Evolutionary conservation across 352 stramenopile species (phyloP).

Genomic region (Pythium chondricola): DNA sequence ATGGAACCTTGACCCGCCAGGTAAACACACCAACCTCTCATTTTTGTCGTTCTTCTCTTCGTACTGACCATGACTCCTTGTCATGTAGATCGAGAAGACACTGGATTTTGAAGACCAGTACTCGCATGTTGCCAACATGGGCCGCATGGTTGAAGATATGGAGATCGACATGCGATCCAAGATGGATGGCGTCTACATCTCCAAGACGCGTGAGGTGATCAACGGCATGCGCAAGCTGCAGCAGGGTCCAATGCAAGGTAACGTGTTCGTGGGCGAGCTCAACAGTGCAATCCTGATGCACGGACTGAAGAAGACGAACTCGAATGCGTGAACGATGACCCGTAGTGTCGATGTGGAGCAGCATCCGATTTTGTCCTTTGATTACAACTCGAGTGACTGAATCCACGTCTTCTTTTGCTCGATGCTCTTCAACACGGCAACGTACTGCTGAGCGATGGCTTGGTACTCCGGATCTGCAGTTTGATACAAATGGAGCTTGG

Average conservation of each 20-base stretch:
- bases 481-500: slow-evolving; percentile 31
- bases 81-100: slow-evolving; percentile 42
- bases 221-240: slow-evolving; percentile 88
- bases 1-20: slow-evolving; percentile 86
- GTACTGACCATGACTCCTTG: background rate
- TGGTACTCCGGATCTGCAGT: slow-evolving; percentile 29
- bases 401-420: slow-evolving; percentile 39
- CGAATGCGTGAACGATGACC: background rate
- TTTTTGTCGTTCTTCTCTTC: no score
- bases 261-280: slow-evolving; percentile 75
- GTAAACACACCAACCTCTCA: no score
- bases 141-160: slow-evolving; percentile 94
- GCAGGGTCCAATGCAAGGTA: slow-evolving; percentile 42
- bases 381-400: slow-evolving; percentile 32
- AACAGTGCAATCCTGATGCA: slow-evolving; percentile 66
- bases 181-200: slow-evolving; percentile 92
- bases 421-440: slow-evolving; percentile 23
- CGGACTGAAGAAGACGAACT: slow-evolving; percentile 43
- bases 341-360: background rate
- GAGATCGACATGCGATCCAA: slow-evolving; percentile 92
- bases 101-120: slow-evolving; percentile 71
- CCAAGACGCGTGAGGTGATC: slow-evolving; percentile 93
- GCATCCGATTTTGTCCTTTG: background rate
- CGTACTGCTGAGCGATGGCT: slow-evolving; percentile 30
- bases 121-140: slow-evolving; percentile 92